Base-by-base conservation (phyloP, 2,329 filamentous ascomycete genomes). In the Cladosporium halotolerans region DNA sequence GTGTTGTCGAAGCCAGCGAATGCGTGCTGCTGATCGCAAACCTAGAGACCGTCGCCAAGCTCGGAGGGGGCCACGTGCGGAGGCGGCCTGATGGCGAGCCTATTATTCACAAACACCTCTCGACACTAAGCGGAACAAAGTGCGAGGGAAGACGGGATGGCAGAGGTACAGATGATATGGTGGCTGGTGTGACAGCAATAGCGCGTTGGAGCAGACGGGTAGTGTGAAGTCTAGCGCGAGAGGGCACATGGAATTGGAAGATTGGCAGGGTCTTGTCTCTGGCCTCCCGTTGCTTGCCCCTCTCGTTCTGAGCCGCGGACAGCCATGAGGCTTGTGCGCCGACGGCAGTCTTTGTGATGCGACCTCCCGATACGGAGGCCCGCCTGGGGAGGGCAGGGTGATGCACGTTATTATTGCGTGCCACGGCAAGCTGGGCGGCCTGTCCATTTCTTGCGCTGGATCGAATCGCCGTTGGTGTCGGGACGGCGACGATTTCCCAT, bases 271-370 rank as follows among this genome's bases (percentile, higher is more conserved):
- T 51, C 48, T 33, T 44, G 48, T 44, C 40, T 36, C 13, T 31
- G 40, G 23, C 23, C 23, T 28, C 23, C 23, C 23, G 23, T 28
- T 28, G 23, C 23, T n/a, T 34, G 40, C 48, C 48, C 48, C 48
- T 51, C 48, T 43, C 32, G 48, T 51, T 44, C 47, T 9, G 39
- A 11, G 9, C 36, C 40, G 32, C 48, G 48, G 48, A 44, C 48
- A 44, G 39, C 48, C 48, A 51, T 51, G 48, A 51, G 48, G 48
- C 48, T 43, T 51, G 48, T 51, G 48, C 48, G 40, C 16, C 40
- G 40, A 42, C 40, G 16, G 23, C 13, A 42, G 40, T 23, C 6
- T 42, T 13, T 42, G 19, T 28, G 10, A 23, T 19, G 13, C 19
- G 19, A 14, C 40, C 23, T 6, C 19, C 32, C 9, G 11, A 33